Evolutionary conservation across 139 green algal genomes (phyloP).

Genomic region (Chlorella sp.): DNA sequence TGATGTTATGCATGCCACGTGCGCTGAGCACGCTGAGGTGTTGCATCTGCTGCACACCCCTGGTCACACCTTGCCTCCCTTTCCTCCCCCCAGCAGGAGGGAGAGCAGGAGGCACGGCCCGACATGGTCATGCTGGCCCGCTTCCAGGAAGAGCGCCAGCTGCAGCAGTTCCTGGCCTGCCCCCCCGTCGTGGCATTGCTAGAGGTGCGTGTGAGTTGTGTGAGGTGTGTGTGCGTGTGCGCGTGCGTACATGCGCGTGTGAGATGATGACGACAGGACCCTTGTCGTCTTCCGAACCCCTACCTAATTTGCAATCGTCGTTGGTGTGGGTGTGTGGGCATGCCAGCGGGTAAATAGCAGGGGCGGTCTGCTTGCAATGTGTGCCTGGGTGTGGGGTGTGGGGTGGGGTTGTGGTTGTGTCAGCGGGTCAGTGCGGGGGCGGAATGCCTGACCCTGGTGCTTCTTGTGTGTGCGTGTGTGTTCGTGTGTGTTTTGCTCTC

Average conservation of each 20-base stretch:
- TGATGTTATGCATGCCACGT: too few relatives aligned
- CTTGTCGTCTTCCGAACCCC: too few relatives aligned
- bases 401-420: too few relatives aligned
- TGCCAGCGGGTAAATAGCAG: not conserved
- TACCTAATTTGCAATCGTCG: too few relatives aligned
- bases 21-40: too few relatives aligned
- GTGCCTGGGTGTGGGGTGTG: not conserved
- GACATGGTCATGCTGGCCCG: constrained; percentile 32
- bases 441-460: too few relatives aligned
- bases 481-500: not conserved
- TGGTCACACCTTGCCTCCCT: too few relatives aligned
- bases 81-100: not conserved
- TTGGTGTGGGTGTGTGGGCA: not conserved
- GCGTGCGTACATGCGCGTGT: too few relatives aligned
- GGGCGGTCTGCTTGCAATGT: not conserved
- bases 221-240: not conserved
- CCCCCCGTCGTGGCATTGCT: constrained; percentile 36
- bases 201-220: not conserved
- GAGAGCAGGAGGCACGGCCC: not conserved
- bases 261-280: too few relatives aligned
- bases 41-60: too few relatives aligned
- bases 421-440: too few relatives aligned
- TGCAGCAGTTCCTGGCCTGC: constrained; percentile 38
- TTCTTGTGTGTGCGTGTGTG: not conserved
- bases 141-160: constrained; percentile 28